A percentile compares a stretch with the other conserved stretches of the same genome.
These are phyloP conservation scores for Trichoderma koningii DNA, from an alignment of 2,329 filamentous ascomycete genomes.

Conservation along the genomic window DNA sequence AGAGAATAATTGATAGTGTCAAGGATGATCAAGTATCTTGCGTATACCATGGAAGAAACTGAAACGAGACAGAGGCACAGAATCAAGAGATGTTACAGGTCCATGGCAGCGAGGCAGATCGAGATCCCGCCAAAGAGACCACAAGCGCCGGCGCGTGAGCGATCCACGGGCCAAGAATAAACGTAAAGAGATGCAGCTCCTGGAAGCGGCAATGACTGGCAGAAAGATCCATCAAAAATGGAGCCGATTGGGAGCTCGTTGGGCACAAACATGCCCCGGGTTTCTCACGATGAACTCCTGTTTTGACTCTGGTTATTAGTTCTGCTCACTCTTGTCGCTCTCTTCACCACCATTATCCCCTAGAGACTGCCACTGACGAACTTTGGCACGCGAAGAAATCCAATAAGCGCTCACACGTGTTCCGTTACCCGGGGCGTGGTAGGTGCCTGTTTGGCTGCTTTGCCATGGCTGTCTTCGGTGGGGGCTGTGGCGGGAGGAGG, in stretches of 20 bases:
- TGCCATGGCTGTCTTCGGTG: too few species aligned
- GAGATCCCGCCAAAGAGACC: conserved; percentile 5
- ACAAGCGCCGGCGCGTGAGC: conserved; percentile 20
- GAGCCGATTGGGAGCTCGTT: conserved; percentile 14
- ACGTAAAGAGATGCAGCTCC: not conserved
- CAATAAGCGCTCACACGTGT: conserved; percentile 4
- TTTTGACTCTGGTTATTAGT: not conserved
- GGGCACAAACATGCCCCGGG: conserved; percentile 14
- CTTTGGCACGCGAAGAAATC: not conserved
- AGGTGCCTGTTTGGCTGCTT: too few species aligned
- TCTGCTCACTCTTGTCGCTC: too few species aligned
- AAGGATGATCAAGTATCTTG: not conserved
- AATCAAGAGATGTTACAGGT: not conserved
- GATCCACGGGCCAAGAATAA: conserved; percentile 9
- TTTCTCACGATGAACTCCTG: not conserved
- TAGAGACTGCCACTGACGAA: not conserved
- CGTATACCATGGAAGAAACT: not conserved
- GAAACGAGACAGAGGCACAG: not conserved
- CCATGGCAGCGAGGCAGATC: not conserved
- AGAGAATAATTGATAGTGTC: not conserved
- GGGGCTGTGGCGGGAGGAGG: too few species aligned
- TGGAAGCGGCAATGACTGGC: not conserved
- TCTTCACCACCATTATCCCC: not conserved
- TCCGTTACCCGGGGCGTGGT: not conserved
- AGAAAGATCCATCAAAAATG: not conserved